These are phyloP conservation scores for Pleurotus ostreatus DNA, from an alignment of 768 basidiomycete species.

Conservation along the genomic window DNA sequence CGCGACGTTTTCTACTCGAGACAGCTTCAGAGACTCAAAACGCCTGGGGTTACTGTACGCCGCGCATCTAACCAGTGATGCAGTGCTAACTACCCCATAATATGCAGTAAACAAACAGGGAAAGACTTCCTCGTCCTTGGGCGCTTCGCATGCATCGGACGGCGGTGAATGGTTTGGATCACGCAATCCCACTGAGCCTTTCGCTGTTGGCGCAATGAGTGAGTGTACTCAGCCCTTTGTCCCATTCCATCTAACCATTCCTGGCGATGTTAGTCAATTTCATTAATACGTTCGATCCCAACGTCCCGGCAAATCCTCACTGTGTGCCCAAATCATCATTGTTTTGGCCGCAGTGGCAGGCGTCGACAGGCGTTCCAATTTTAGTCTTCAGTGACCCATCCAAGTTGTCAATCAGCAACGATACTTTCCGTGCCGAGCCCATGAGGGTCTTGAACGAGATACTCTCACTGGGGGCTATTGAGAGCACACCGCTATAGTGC, in stretches of 20 bases:
- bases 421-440: conserved; percentile 8
- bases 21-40: conserved; percentile 24
- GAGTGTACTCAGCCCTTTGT: neutral
- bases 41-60: conserved; percentile 30
- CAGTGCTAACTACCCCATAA: neutral
- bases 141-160: conserved; percentile 19
- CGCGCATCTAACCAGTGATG: neutral
- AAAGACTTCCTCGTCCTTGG: conserved; percentile 21
- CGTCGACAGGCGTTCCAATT: neutral
- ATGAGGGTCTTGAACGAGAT: neutral
- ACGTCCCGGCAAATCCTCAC: conserved; percentile 9
- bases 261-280: conserved; percentile 10
- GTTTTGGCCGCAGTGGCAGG: conserved; percentile 13
- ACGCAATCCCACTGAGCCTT: neutral
- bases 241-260: neutral
- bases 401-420: conserved; percentile 12
- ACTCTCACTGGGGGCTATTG: neutral
- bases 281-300: conserved; percentile 20
- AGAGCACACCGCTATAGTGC: too few relatives aligned
- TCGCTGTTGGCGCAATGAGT: conserved; percentile 7
- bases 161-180: conserved; percentile 10
- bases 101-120: conserved; percentile 28
- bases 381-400: conserved; percentile 12
- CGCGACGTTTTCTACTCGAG: conserved; percentile 30
- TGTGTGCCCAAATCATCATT: neutral